Percentiles rank a stretch among this genome's conserved stretches.
Conservation (phyloP, 805 yeast genomes). For the Kluyveromyces nonfermentans region DNA sequence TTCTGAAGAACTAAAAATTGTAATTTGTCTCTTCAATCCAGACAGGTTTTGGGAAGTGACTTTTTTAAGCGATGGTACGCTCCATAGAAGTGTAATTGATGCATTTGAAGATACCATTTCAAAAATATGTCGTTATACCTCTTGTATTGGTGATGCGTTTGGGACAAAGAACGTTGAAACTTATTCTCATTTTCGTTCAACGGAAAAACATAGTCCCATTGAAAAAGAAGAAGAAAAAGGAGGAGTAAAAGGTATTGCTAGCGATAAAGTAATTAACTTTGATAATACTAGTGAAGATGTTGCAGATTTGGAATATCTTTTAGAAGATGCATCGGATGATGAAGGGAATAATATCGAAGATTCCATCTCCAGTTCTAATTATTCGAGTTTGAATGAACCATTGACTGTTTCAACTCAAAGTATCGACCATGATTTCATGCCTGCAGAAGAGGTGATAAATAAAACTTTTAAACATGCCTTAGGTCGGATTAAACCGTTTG, state of each 20-base stretch:
- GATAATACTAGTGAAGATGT: slow-evolving; percentile 6
- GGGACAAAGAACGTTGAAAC: background rate
- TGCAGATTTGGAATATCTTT: slow-evolving; percentile 19
- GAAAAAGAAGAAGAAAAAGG: background rate
- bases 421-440: background rate
- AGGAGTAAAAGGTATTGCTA: background rate
- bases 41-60: slow-evolving; percentile 62
- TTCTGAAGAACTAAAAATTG: slow-evolving; percentile 34
- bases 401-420: background rate
- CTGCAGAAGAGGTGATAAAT: slow-evolving; percentile 5
- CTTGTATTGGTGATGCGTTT: background rate
- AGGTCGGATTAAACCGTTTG: slow-evolving; percentile 3
- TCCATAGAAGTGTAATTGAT: slow-evolving; percentile 2
- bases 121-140: slow-evolving; percentile 10
- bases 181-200: background rate
- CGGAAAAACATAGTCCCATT: background rate
- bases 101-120: slow-evolving; percentile 27
- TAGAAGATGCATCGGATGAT: slow-evolving; percentile 9
- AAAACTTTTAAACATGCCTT: slow-evolving; percentile 7
- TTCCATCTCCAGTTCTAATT: slow-evolving; percentile 4
- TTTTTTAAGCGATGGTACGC: slow-evolving; percentile 15
- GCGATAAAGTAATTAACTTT: background rate
- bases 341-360: background rate
- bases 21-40: slow-evolving; percentile 63
- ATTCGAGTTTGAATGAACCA: background rate